Base-by-base conservation (phyloP, 345 rosid species). In the Hibiscus tridactylites region DNA sequence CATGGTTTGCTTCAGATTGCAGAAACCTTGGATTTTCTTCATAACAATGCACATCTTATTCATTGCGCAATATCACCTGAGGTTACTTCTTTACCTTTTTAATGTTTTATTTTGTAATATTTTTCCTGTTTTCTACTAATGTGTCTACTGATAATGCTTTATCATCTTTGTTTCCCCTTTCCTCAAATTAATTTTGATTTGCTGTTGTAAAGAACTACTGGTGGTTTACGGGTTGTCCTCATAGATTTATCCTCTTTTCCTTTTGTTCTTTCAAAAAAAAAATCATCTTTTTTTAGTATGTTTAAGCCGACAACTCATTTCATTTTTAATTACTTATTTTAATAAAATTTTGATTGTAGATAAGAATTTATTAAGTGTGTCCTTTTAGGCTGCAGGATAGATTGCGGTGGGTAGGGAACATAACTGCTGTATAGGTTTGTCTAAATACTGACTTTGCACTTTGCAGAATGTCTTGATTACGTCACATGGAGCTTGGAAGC, bases 401-500 rank as follows among this genome's bases (percentile, higher is more conserved):
- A n/a, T 59, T 44, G n/a, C 3, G 1, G 6, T 24, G 17, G 74
- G 52, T 12, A 5, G 73, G 49, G 42, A 53, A 46, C 9, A 67
- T 29, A 28, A 68, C 44, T 76, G 12, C 44, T 39, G 21, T 26
- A 10, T 60, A 12, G 24, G 68, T 49, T 1, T 29, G 74, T 61
- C 15, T 70, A 54, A 68, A 2, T 3, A 29, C 16, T 17, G 26
- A 67, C 6, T 72, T 26, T 59, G 39, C 65, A 10, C 65, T 52
- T 74, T 76, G 76, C 90, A 92, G 99, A 95, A 90, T 86, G 81
- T 92, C 75, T 81, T 95, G 49, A 87, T 95, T 67, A 95, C 99
- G 19, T 87, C 91, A 49, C 72, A 81, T 81, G 99, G 99, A 75
- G 96, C 98, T 59, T 95, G 99, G 99, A 95, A 95, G 83, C 97